Percentiles rank a stretch among this genome's conserved stretches.
phyloP scores from a whole-genome alignment of 225 moss, liverwort and hornwort species.

The Physcomitrellopsis africana region DNA sequence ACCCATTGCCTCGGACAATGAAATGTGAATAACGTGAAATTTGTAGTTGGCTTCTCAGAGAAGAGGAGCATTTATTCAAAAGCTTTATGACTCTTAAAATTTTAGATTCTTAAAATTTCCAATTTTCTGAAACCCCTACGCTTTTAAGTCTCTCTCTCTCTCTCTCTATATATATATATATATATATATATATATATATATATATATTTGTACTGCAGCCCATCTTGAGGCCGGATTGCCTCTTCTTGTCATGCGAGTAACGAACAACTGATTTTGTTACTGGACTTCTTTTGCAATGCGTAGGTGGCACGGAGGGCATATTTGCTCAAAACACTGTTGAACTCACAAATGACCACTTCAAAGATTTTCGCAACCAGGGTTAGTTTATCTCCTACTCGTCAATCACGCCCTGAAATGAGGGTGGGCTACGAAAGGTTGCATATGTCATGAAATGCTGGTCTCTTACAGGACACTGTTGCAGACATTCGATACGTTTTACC shows the following conservation, averaged over 20 bases:
- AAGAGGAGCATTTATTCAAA: too few relatives aligned
- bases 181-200: too few relatives aligned
- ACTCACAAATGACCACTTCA: conserved; percentile 64
- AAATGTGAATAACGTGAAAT: too few relatives aligned
- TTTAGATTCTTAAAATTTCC: not conserved
- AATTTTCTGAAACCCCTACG: not conserved
- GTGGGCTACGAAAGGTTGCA: too few relatives aligned
- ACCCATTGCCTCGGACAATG: too few relatives aligned
- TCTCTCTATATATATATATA: too few relatives aligned
- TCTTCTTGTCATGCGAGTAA: not conserved
- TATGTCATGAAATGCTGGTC: not conserved
- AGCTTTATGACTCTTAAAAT: too few relatives aligned
- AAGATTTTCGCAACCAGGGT: conserved; percentile 89
- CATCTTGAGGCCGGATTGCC: not conserved
- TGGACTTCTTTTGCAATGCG: conserved; percentile 26
- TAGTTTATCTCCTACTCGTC: not conserved
- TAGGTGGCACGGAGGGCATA: conserved; percentile 96
- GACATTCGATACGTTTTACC: not conserved
- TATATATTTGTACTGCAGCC: not conserved
- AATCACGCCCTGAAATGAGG: conserved; percentile 1
- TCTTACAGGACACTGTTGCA: too few relatives aligned
- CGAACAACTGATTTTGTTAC: conserved; percentile 3
- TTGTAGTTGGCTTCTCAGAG: too few relatives aligned
- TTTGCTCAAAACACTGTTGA: conserved; percentile 87
- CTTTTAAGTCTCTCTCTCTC: too few relatives aligned